Base-by-base conservation (phyloP, 768 basidiomycete species). In the Podaxis sp. region DNA sequence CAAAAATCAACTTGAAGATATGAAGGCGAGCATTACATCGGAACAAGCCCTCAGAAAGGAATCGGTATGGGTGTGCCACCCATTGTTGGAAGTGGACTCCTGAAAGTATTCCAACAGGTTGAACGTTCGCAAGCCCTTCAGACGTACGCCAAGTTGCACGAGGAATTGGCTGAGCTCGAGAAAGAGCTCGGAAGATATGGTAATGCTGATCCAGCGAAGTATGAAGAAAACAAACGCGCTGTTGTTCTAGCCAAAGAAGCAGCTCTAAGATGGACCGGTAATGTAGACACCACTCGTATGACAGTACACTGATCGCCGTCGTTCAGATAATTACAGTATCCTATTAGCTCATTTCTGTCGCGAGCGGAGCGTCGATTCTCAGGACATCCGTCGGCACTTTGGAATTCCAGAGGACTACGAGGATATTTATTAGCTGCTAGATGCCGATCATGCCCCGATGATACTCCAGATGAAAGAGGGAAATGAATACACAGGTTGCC, bases 191-290 rank as follows among this genome's bases (percentile, higher is more conserved):
- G 77, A 41, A 84, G 85, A 37, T 95, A 94, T 69, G 90, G 91
- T 47, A 87, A 90, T 17, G 94, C 91, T 59, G 93, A 97, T 74
- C 94, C 94, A 0, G 82, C 78, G 50, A 90, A 87, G 73, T 80
- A 94, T 22, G 90, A 94, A 69, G 86, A 89, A 71, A 90, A 87
- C 71, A 85, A 82, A 55, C 77, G 90, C 52, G 93, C 89, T 0
- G 80, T 86, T 9, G 80, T 83, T 55, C 79, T 95, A 13, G 93
- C 91, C 2, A 91, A 89, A 64, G 93, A 96, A 70, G 94, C 93
- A 12, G 85, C 89, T 12, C 71, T 88, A 24, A 86, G 93, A 13
- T 95, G 94, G 91, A 98, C 95, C 38, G 95, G 95, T 96, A 66
- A 61, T 86, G 74, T 41, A 13, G 55, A 38, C 33, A 15, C 22